Conservation (phyloP, 2,329 filamentous ascomycete genomes). For the Verticillium zaregamsianum region DNA sequence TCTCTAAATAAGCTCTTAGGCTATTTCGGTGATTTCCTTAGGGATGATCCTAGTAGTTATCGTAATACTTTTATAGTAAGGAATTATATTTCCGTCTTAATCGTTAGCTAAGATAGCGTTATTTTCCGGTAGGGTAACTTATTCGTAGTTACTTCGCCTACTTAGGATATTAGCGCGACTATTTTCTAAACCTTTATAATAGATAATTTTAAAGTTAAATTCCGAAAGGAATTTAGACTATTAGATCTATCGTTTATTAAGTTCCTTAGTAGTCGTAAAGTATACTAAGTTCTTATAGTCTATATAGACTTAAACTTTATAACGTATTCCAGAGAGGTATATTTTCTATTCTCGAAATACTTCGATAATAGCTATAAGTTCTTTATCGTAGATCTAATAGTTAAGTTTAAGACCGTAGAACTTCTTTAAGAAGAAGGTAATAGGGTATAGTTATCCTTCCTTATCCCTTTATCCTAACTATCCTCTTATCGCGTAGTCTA, state of each 20-base stretch:
- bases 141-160: not conserved
- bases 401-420: not conserved
- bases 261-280: no score
- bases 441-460: not conserved
- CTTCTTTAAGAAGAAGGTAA: not conserved
- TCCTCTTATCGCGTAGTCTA: not conserved
- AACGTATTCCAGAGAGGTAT: no score
- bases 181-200: not conserved
- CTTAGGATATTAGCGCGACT: not conserved
- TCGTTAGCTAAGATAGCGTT: not conserved
- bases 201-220: not conserved
- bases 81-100: no score
- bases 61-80: no score
- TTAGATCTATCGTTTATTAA: not conserved
- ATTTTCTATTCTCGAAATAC: not conserved
- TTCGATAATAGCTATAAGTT: not conserved
- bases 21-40: no score
- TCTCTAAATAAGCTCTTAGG: no score
- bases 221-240: not conserved
- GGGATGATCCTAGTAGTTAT: no score
- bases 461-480: not conserved
- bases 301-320: no score
- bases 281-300: no score
- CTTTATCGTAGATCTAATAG: not conserved
- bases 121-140: not conserved